Percentiles rank a stretch among this genome's conserved stretches.
Evolutionary conservation across 257 asterid species (phyloP).

Genomic region (Galeopsis tetrahit): DNA sequence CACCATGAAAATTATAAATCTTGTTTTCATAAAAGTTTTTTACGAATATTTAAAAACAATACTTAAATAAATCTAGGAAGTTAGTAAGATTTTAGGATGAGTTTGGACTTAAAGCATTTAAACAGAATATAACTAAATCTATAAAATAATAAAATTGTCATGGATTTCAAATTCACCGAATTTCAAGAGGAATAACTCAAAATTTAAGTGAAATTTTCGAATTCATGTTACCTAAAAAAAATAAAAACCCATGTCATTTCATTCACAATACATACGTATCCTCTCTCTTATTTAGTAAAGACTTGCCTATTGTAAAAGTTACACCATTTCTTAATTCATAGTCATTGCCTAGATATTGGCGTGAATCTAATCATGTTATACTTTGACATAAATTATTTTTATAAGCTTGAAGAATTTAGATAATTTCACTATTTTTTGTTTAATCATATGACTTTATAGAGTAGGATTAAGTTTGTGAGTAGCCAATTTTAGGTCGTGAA

Average conservation of each 20-base stretch:
- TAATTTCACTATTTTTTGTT: not conserved
- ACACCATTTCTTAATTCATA: not conserved
- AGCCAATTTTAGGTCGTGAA: slow-evolving; percentile 39
- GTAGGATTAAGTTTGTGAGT: slow-evolving; percentile 30
- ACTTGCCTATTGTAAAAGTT: not conserved
- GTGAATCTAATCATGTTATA: not conserved
- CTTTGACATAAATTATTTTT: not conserved
- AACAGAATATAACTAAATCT: too few relatives aligned
- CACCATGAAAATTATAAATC: too few relatives aligned
- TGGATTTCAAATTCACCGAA: too few relatives aligned
- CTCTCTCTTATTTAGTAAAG: not conserved
- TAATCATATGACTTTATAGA: slow-evolving; percentile 24
- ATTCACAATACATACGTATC: not conserved
- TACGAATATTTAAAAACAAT: too few relatives aligned
- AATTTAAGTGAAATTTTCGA: not conserved
- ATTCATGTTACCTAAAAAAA: not conserved
- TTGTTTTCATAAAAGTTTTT: too few relatives aligned
- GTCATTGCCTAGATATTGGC: not conserved
- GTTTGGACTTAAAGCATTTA: not conserved
- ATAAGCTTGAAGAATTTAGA: not conserved
- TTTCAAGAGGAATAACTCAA: not conserved
- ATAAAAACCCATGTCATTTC: not conserved
- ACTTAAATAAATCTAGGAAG: not conserved
- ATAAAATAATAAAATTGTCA: too few relatives aligned
- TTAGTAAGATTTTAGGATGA: not conserved